phyloP scores from a whole-genome alignment of 805 yeast genomes.

The Cephaloascus fragrans region DNA sequence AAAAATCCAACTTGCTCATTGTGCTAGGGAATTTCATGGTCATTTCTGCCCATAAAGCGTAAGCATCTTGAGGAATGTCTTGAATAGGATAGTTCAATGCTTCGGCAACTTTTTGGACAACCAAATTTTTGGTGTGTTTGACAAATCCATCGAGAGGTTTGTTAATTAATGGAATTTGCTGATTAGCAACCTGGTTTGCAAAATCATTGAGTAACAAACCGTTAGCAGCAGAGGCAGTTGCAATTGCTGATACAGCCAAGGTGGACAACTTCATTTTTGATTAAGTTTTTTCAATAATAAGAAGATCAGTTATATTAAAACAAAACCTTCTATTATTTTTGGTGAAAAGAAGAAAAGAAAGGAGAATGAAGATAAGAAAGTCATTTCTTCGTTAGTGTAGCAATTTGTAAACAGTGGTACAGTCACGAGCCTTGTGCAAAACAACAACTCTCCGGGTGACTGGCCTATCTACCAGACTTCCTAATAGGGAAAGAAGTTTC shows the following conservation, averaged over 20 bases:
- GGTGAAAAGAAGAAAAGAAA: no score
- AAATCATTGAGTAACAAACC: background rate
- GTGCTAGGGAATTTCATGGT: conserved; percentile 49
- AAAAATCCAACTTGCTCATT: conserved; percentile 36
- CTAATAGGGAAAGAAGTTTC: no score
- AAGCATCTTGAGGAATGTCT: conserved; percentile 36
- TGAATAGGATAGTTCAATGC: conserved; percentile 43
- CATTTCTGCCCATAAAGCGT: conserved; percentile 55
- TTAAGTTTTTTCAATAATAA: no score
- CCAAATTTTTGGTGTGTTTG: conserved; percentile 8
- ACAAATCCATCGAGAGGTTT: conserved; percentile 1
- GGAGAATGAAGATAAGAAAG: no score
- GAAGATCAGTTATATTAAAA: no score
- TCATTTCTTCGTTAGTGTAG: no score
- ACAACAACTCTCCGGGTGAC: no score
- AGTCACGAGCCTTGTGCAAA: no score
- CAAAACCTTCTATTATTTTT: no score
- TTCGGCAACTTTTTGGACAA: conserved; percentile 38
- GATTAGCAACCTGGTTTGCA: background rate
- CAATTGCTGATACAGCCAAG: background rate
- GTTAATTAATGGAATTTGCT: background rate
- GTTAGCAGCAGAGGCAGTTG: background rate
- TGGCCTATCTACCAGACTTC: no score
- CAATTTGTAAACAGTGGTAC: no score
- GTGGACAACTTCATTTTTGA: background rate